Percentiles rank a stretch among this genome's conserved stretches.
phyloP scores from a whole-genome alignment of 129 eudicot species.

The Erigeron canadensis region DNA sequence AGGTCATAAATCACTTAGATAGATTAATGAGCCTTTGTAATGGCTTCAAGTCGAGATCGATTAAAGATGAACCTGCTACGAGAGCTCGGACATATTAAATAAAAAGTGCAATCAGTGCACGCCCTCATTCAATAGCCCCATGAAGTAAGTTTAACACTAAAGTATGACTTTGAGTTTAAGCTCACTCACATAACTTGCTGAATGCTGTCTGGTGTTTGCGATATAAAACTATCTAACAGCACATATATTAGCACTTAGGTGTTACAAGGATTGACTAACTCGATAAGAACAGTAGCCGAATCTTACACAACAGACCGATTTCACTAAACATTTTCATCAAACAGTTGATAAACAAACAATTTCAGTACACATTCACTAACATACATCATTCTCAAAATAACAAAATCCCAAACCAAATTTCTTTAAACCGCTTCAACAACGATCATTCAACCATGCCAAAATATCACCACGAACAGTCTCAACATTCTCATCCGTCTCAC shows the following conservation, averaged over 20 bases:
- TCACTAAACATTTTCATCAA: constrained; percentile 7
- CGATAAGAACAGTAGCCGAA: constrained; percentile 1
- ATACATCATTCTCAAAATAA: not conserved
- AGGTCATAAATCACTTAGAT: too few relatives aligned
- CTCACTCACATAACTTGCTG: not conserved
- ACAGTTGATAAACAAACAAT: constrained; percentile 14
- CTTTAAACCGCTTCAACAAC: constrained; percentile 38
- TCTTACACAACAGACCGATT: constrained; percentile 21
- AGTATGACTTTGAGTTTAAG: not conserved
- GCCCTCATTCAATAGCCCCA: too few relatives aligned
- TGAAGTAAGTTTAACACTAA: too few relatives aligned
- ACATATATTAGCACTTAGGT: not conserved
- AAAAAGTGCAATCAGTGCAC: too few relatives aligned
- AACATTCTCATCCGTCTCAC: constrained; percentile 90
- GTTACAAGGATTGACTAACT: too few relatives aligned
- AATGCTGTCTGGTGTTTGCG: not conserved
- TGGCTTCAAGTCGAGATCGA: too few relatives aligned
- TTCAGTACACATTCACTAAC: not conserved
- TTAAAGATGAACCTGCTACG: too few relatives aligned
- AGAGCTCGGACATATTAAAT: too few relatives aligned
- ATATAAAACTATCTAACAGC: too few relatives aligned
- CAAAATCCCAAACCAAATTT: not conserved
- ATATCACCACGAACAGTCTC: constrained; percentile 68
- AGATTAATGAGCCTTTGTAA: too few relatives aligned
- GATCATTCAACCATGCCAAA: constrained; percentile 61